Percentiles rank a stretch among this genome's conserved stretches.
These are phyloP conservation scores for Clavariopsis aquatica DNA, from an alignment of 495 filamentous ascomycete species.

Conservation along the genomic window DNA sequence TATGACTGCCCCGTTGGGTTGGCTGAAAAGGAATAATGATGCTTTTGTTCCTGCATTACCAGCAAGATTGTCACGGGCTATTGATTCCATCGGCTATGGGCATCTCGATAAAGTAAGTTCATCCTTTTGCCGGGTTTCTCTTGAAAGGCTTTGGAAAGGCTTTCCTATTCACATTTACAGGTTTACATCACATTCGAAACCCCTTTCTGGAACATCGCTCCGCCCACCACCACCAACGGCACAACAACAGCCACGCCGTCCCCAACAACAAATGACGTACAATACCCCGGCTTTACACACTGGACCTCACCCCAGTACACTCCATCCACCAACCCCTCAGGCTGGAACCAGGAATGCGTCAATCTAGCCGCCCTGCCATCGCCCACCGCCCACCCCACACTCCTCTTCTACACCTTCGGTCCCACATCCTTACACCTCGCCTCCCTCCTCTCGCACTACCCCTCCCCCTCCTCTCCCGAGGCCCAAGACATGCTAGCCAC, in stretches of 20 bases:
- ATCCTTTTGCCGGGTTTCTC: too few species aligned
- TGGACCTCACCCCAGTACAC: conserved; percentile 69
- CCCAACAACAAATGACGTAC: conserved; percentile 13
- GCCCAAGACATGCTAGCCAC: conserved; percentile 49
- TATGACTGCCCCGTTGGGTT: conserved; percentile 82
- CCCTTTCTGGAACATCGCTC: conserved; percentile 60
- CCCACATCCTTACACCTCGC: conserved; percentile 57
- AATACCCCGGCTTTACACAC: conserved; percentile 62
- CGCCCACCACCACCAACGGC: conserved; percentile 2
- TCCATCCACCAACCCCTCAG: conserved; percentile 57
- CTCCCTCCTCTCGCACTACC: conserved; percentile 46
- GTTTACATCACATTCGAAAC: conserved; percentile 82
- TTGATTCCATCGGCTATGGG: conserved; percentile 79
- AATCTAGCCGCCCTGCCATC: conserved; percentile 70
- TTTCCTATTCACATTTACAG: conserved; percentile 41
- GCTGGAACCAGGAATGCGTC: conserved; percentile 78
- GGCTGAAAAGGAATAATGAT: conserved; percentile 73
- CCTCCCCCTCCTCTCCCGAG: conserved; percentile 47
- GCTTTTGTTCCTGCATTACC: conserved; percentile 74
- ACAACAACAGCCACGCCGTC: conserved; percentile 38
- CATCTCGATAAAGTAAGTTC: conserved; percentile 80
- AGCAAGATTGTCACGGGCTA: conserved; percentile 64
- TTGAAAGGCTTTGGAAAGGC: too few species aligned
- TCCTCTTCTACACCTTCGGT: conserved; percentile 91
- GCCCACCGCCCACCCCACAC: conserved; percentile 70